phyloP scores from a whole-genome alignment of 2,329 filamentous ascomycete species.

The Rhinocladiella mackenziei region DNA sequence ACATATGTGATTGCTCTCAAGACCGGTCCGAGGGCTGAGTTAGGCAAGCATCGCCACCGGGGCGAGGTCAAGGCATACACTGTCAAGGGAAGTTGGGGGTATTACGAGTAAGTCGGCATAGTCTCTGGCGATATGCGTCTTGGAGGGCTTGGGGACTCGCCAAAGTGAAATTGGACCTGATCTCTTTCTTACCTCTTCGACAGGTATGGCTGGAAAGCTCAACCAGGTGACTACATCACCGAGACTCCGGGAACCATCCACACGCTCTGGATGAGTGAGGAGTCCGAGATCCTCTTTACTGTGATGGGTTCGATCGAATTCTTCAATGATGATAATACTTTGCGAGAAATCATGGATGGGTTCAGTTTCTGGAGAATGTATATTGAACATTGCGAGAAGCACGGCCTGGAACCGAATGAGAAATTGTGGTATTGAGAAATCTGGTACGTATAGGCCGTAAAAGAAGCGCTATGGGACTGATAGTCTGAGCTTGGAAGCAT shows the following conservation, averaged over 20 bases:
- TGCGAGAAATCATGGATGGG: conserved; percentile 29
- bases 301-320: no score
- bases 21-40: conserved; percentile 23
- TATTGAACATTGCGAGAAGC: conserved; percentile 26
- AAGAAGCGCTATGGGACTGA: no score
- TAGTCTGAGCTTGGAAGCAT: no score
- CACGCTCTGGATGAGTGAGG: conserved; percentile 28
- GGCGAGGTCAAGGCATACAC: conserved; percentile 28
- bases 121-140: background rate
- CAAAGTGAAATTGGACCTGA: no score
- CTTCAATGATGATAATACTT: conserved; percentile 27
- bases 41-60: conserved; percentile 29
- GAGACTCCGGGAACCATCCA: conserved; percentile 31
- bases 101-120: conserved; percentile 23
- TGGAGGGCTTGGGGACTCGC: background rate
- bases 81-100: conserved; percentile 26
- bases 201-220: conserved; percentile 28
- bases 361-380: conserved; percentile 30
- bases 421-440: conserved; percentile 15
- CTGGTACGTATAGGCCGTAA: no score
- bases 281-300: conserved; percentile 27
- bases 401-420: conserved; percentile 26
- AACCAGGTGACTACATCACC: conserved; percentile 28
- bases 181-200: background rate
- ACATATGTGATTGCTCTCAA: conserved; percentile 26